These are phyloP conservation scores for Magnusiomyces magnusii DNA, from an alignment of 1,139 yeast genomes.

Conservation along the genomic window DNA sequence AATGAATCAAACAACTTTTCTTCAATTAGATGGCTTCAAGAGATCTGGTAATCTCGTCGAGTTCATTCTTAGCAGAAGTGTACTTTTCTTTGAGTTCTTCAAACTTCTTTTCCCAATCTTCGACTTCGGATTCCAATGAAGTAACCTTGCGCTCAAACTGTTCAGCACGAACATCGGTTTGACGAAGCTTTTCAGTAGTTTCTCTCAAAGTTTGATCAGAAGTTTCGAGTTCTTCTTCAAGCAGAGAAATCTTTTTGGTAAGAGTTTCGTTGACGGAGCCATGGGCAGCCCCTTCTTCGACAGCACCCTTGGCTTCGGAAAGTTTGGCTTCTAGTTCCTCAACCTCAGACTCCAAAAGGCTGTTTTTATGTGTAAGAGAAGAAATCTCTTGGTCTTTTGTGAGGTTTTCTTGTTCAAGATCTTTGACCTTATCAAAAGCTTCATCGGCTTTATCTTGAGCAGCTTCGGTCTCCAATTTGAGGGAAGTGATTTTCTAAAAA, in stretches of 20 bases:
- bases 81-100: slow-evolving; percentile 83
- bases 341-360: slow-evolving; percentile 81
- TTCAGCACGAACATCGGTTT: slow-evolving; percentile 94
- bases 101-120: slow-evolving; percentile 82
- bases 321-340: slow-evolving; percentile 81
- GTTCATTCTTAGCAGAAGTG: slow-evolving; percentile 77
- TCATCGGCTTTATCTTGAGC: slow-evolving; percentile 98
- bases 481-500: slow-evolving; percentile 75
- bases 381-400: slow-evolving; percentile 95
- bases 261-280: slow-evolving; percentile 85
- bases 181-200: slow-evolving; percentile 90
- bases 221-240: slow-evolving; percentile 91
- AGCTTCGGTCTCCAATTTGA: slow-evolving; percentile 90
- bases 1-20: neutral
- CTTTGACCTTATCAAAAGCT: slow-evolving; percentile 70
- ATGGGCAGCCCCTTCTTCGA: slow-evolving; percentile 87
- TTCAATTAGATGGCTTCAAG: slow-evolving; percentile 63
- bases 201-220: slow-evolving; percentile 89
- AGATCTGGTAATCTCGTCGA: slow-evolving; percentile 91
- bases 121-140: slow-evolving; percentile 87
- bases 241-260: slow-evolving; percentile 83
- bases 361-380: slow-evolving; percentile 86
- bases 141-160: slow-evolving; percentile 93
- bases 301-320: slow-evolving; percentile 75
- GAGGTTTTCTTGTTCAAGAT: slow-evolving; percentile 81